Evolutionary conservation across 257 asterid genomes (phyloP), one percentile per base, ranked within the genome.

Genomic region (Cruciata laevipes): DNA sequence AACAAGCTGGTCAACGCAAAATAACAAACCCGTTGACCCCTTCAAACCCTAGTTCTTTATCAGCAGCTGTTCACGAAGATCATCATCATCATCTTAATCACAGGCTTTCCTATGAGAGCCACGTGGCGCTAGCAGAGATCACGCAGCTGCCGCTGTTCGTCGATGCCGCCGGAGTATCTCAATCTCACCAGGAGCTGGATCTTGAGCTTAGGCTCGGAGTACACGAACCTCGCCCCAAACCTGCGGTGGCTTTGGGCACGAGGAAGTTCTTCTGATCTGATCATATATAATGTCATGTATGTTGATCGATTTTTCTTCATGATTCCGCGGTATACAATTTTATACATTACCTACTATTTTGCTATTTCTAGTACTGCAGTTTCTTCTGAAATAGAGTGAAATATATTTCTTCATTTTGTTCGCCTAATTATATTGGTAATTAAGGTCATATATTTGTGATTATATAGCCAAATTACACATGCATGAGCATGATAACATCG

Each of bases 201-300:
- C 74, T 74, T 27, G 78, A 74, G 62, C 71, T 74, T 0, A 74
- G 78, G 67, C 67, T 74, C 0, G 78, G 78, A 13, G 55, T 47
- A 47, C 63, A 64, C 8, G 37, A 42, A 44, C 67, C 74, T 17
- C 37, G 40, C 10, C 5, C 60, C 60, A n/a, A 73, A 53, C 57
- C 73, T 49, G 31, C 71, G 0, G 57, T 21, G 27, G 23, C 49
- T 33, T 44, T 33, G 44, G 71, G 71, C 16, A 69, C 71, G 20
- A 55, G 70, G 57, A 74, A 74, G 63, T 74, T 74, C 61, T 69
- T 74, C 67, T 74, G 60, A 55, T 68, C 24, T 18, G 25, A 55
- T 55, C n/a, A 20, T n/a, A n/a, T n/a, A n/a, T 67, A 17, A 52
- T 20, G 2, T 17, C 4, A 5, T 52, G 58, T 6, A 20, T 8